A percentile compares a stretch with the other conserved stretches of the same genome.
Evolutionary conservation across 108 stramenopile genomes (phyloP).

Genomic region (Pseudonitzschia multiseries): DNA sequence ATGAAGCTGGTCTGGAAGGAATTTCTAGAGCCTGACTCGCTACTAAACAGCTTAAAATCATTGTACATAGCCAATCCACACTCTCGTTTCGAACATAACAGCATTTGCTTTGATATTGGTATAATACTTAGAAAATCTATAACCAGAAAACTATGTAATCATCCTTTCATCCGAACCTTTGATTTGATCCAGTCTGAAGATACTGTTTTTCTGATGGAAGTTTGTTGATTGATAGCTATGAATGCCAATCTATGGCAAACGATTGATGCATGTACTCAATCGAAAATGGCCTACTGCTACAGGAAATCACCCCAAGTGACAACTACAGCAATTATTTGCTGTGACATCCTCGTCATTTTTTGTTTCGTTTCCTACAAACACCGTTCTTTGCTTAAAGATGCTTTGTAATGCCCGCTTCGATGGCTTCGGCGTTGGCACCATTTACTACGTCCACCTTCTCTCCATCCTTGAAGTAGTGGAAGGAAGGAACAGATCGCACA

Average conservation of each 20-base stretch:
- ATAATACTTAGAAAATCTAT: neutral
- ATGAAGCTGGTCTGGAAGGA: too few species aligned
- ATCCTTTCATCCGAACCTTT: neutral
- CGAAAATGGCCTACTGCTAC: neutral
- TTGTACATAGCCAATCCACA: too few species aligned
- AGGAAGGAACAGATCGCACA: constrained; percentile 86
- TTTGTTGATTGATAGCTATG: neutral
- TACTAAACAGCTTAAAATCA: too few species aligned
- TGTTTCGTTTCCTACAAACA: neutral
- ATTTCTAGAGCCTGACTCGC: too few species aligned
- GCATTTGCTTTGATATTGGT: neutral
- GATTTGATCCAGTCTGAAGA: neutral
- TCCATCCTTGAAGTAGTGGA: constrained; percentile 86
- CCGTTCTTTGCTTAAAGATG: constrained; percentile 30
- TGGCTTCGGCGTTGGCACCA: constrained; percentile 88
- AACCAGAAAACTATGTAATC: neutral
- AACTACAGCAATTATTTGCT: neutral
- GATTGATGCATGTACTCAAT: neutral
- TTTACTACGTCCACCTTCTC: constrained; percentile 89
- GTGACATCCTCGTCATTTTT: neutral
- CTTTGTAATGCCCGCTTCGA: constrained; percentile 85
- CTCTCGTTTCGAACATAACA: neutral
- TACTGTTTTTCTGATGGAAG: neutral
- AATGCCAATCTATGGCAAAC: neutral
- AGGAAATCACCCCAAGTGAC: neutral